Evolutionary conservation across 2,329 filamentous ascomycete species (phyloP), one percentile per base, ranked within the genome.

Genomic region (Colletotrichum higginsianum): DNA sequence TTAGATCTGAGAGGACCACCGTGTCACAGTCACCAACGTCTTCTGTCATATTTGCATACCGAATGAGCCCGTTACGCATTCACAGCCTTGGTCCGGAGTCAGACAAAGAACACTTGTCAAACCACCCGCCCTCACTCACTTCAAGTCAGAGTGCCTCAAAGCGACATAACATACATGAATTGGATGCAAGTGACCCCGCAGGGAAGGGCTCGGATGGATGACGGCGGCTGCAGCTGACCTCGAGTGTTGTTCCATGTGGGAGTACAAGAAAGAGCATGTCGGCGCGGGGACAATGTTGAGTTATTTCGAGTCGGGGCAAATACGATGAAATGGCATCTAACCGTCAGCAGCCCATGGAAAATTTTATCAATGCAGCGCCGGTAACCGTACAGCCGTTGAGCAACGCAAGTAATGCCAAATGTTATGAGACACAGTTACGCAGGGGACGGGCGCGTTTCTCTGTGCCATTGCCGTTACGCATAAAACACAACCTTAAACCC

Each of bases 171-270:
- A 16, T 44, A 21, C 53, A 13, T 13, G 40, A n/a, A 5, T 42
- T 13, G 40, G 35, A 5, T 42, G 35, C 55, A 49, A 13, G 12
- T n/a, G 21, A 40, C 44, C 30, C 49, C 56, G 38, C 60, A 57
- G 42, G 35, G 21, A n/a, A 8, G 26, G 52, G 23, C 26, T 66
- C 16, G 23, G 55, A 26, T 23, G 40, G 15, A 52, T 26, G 26
- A 11, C 56, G 42, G 42, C 18, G 13, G 11, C 42, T 62, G 52
- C 64, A 67, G 64, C 30, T 61, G 21, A 40, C 26, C n/a, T 46
- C 26, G 23, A 38, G 26, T 38, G 13, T 5, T 30, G 52, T 71
- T 67, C 23, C 64, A 53, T 67, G 38, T 53, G 50, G 64, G 16
- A 44, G 42, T 13, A 67, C 57, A 26, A 50, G 23, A 42, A 42